Base-by-base conservation (phyloP, 768 basidiomycete species). In the Termitomyces sp. region DNA sequence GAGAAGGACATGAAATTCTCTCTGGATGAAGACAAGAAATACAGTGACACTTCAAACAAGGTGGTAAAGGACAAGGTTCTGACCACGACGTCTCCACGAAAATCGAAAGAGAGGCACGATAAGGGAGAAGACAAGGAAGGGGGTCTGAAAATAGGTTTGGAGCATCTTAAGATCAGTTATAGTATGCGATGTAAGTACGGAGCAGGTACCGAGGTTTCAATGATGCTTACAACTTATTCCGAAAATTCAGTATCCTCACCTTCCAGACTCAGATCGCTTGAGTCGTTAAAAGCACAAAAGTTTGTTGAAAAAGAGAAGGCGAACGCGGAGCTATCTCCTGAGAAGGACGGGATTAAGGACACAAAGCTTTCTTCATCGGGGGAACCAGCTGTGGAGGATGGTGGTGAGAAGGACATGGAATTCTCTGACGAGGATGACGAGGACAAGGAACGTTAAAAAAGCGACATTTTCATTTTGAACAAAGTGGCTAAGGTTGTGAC, bases 1-100 rank as follows among this genome's bases (percentile, higher is more conserved):
- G 49, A 40, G 42, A 54, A 53, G 24, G 58, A 59, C 44, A 59
- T 56, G 58, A 49, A 50, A 32, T 59, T 59, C 26, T 58, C 53
- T 4, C 45, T 33, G 6, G 54, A 55, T 6, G 43, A 59, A 8
- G 56, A 56, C 28, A 44, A 30, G 53, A 20, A 54, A 32, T 13
- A 30, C 20, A 52, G 24, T 3, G 36, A 26, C 16, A n/a, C 26
- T 10, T 28, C 10, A 26, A 40, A 38, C 20, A 36, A 51, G 35
- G 35, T 26, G 24, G 24, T 9, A 3, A 40, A 38, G 16, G 51
- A 28, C 24, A 38, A 5, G 2, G 6, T 51, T n/a, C 18, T 14
- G n/a, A 28, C 24, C 18, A 26, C 35, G 36, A 28, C 22, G n/a
- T 13, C 28, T 32, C 22, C 42, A n/a, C 28, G 4, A 22, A 43